phyloP scores from a whole-genome alignment of 495 filamentous ascomycete genomes.

The Xylaria bambusicola region DNA sequence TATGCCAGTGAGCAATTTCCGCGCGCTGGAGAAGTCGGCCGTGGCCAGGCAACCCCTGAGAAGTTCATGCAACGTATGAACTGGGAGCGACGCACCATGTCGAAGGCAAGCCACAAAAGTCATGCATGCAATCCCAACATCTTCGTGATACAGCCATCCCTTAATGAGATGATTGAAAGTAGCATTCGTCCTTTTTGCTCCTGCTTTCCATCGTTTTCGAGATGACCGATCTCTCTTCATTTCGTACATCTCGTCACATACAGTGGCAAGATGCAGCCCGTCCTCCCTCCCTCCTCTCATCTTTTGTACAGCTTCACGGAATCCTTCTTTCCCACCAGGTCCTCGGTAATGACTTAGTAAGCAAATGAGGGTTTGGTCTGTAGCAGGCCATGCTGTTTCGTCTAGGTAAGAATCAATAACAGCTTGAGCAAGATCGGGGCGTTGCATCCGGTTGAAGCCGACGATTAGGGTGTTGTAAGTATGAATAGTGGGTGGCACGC shows the following conservation, averaged over 20 bases:
- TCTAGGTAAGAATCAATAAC: conserved; percentile 57
- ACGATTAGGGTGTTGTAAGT: conserved; percentile 70
- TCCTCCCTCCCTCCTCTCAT: conserved; percentile 38
- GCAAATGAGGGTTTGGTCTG: conserved; percentile 52
- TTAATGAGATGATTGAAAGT: conserved; percentile 40
- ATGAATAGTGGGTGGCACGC: conserved; percentile 57
- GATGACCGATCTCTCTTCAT: no score
- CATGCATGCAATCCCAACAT: conserved; percentile 35
- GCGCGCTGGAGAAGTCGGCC: conserved; percentile 30
- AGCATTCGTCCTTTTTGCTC: conserved; percentile 20
- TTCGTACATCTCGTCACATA: conserved; percentile 7
- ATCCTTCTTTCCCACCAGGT: conserved; percentile 39
- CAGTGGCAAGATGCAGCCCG: conserved; percentile 23
- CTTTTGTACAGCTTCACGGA: conserved; percentile 40
- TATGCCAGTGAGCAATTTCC: conserved; percentile 32
- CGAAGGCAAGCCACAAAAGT: conserved; percentile 37
- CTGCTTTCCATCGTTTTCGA: neutral
- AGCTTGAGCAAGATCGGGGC: conserved; percentile 51
- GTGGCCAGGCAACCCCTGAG: conserved; percentile 33
- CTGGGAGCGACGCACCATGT: conserved; percentile 24
- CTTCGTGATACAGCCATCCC: conserved; percentile 40
- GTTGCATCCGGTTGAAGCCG: conserved; percentile 54
- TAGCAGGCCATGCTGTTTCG: conserved; percentile 52
- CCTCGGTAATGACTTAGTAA: conserved; percentile 58
- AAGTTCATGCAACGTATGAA: conserved; percentile 34